phyloP scores from a whole-genome alignment of 768 basidiomycete species.

The Mycena amicta region DNA sequence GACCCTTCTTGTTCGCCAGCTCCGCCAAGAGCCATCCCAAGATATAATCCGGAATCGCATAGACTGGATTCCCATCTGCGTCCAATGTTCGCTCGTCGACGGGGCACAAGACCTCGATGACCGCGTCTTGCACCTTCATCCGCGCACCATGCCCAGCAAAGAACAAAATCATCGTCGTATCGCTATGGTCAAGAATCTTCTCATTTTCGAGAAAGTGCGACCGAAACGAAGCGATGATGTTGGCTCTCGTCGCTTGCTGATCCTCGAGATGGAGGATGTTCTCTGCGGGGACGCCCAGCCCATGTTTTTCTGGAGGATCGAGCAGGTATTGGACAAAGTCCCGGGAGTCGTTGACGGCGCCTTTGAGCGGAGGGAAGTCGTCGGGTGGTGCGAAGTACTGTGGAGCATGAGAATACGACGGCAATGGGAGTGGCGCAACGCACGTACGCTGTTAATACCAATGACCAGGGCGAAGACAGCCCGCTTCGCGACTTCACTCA shows the following conservation, averaged over 20 bases:
- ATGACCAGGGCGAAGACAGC: not conserved
- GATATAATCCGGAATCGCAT: constrained; percentile 12
- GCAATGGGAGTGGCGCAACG: not conserved
- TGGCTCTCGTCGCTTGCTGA: constrained; percentile 1
- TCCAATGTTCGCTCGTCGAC: constrained; percentile 1
- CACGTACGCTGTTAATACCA: not conserved
- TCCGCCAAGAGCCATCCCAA: constrained; percentile 6
- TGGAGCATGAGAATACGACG: not conserved
- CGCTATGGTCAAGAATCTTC: constrained; percentile 3
- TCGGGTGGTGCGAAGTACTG: not conserved
- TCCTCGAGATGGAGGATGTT: constrained; percentile 1
- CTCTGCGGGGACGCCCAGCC: not conserved
- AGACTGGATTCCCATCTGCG: not conserved
- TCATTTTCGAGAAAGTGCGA: constrained; percentile 5
- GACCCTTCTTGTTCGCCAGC: constrained; percentile 9
- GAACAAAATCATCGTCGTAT: constrained; percentile 9
- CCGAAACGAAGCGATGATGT: constrained; percentile 3
- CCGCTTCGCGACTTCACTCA: too few relatives aligned
- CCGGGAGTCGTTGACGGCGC: not conserved
- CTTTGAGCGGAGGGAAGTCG: not conserved
- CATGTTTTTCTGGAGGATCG: not conserved
- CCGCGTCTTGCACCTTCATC: not conserved
- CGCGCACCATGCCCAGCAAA: constrained; percentile 6
- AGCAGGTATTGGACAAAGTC: not conserved
- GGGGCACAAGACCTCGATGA: constrained; percentile 4